phyloP scores from a whole-genome alignment of 306 rosid genomes.

The Trifolium dubium region DNA sequence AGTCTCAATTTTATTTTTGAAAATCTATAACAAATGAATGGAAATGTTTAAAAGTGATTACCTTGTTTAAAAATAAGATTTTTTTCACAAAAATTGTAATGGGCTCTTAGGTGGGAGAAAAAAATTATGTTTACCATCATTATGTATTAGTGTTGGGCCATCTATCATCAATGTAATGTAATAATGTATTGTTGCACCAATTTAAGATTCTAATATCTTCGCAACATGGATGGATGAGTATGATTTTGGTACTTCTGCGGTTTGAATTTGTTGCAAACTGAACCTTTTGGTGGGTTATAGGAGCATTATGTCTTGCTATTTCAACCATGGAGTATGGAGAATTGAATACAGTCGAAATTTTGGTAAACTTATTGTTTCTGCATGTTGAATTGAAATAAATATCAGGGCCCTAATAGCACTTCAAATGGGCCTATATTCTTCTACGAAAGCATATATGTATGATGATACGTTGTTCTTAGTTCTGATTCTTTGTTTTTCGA shows the following conservation, averaged over 20 bases:
- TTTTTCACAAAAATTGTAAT: no score
- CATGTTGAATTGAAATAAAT: slow-evolving; percentile 30
- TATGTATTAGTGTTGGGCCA: no score
- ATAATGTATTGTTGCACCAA: slow-evolving; percentile 2
- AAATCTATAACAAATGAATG: no score
- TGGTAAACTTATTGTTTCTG: not conserved
- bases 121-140: no score
- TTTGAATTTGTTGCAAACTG: slow-evolving; percentile 10
- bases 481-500: not conserved
- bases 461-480: slow-evolving; percentile 7
- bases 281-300: slow-evolving; percentile 16
- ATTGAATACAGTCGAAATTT: not conserved
- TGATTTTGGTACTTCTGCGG: slow-evolving; percentile 25
- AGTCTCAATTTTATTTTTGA: no score
- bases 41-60: no score
- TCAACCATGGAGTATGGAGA: not conserved
- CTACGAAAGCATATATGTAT: not conserved
- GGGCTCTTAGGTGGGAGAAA: no score
- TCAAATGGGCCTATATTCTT: not conserved
- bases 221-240: not conserved
- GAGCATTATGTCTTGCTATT: not conserved
- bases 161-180: not conserved
- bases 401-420: not conserved
- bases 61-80: no score
- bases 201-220: slow-evolving; percentile 5